Evolutionary conservation across 148 eudicot genomes (phyloP).

Genomic region (Vaccinium macrocarpon): DNA sequence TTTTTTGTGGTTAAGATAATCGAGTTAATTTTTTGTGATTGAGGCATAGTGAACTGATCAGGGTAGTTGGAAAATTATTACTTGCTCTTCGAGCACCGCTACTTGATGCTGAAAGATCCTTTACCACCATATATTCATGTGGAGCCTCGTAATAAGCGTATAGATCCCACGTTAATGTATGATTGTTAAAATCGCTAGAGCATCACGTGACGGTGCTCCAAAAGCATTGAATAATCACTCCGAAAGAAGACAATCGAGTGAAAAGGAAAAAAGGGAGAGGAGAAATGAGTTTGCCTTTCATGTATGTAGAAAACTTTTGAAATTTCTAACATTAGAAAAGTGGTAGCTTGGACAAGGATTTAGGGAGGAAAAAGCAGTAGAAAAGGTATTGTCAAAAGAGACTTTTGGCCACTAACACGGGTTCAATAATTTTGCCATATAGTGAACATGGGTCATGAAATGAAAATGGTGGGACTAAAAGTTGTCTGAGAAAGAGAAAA

Average conservation of each 20-base stretch:
- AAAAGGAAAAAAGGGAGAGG: not conserved
- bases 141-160: too few species aligned
- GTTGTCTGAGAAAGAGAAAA: not conserved
- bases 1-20: too few species aligned
- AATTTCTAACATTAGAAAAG: not conserved
- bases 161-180: too few species aligned
- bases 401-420: not conserved
- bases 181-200: too few species aligned
- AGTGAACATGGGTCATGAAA: not conserved
- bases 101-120: too few species aligned
- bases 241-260: not conserved
- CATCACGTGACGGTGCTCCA: too few species aligned
- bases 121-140: too few species aligned
- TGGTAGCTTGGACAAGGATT: not conserved
- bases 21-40: too few species aligned
- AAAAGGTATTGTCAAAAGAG: not conserved
- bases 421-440: not conserved
- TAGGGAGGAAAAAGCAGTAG: not conserved
- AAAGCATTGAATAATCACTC: too few species aligned
- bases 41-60: too few species aligned
- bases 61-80: too few species aligned
- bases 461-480: not conserved
- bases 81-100: too few species aligned
- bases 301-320: not conserved
- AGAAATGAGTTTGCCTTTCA: slow-evolving; percentile 1